These are phyloP conservation scores for Allantophomopsis cytisporea DNA, from an alignment of 2,329 filamentous ascomycete genomes.

Conservation along the genomic window DNA sequence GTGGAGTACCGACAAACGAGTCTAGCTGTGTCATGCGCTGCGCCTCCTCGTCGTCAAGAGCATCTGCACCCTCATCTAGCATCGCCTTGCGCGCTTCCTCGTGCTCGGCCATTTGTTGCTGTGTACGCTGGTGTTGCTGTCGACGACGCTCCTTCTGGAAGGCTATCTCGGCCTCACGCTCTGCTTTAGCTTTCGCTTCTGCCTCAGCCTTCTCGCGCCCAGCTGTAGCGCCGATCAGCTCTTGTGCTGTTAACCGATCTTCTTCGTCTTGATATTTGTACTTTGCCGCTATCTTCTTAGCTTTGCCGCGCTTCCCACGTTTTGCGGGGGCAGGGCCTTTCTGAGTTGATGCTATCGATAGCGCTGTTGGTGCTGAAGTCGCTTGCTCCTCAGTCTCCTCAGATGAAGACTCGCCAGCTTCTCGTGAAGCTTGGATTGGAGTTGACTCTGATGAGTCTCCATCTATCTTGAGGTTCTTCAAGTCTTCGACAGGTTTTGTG, in stretches of 20 bases:
- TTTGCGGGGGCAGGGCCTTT: constrained; percentile 33
- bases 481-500: constrained; percentile 12
- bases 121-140: constrained; percentile 66
- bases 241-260: constrained; percentile 71
- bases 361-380: constrained; percentile 9
- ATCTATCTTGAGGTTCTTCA: not conserved
- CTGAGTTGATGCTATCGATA: constrained; percentile 22
- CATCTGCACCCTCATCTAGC: constrained; percentile 42
- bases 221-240: constrained; percentile 66
- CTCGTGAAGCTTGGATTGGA: not conserved
- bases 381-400: constrained; percentile 12
- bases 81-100: constrained; percentile 54
- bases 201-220: constrained; percentile 56
- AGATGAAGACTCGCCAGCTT: constrained; percentile 3
- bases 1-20: constrained; percentile 61
- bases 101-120: constrained; percentile 62
- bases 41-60: constrained; percentile 43
- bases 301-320: constrained; percentile 69
- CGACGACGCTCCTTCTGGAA: constrained; percentile 62
- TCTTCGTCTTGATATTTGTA: constrained; percentile 94
- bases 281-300: constrained; percentile 77
- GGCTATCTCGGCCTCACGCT: constrained; percentile 58
- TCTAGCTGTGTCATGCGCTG: constrained; percentile 46
- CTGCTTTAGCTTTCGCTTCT: constrained; percentile 51
- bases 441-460: not conserved